Evolutionary conservation across 2,329 filamentous ascomycete species (phyloP).

Genomic region (Sordariomycetes sp.): DNA sequence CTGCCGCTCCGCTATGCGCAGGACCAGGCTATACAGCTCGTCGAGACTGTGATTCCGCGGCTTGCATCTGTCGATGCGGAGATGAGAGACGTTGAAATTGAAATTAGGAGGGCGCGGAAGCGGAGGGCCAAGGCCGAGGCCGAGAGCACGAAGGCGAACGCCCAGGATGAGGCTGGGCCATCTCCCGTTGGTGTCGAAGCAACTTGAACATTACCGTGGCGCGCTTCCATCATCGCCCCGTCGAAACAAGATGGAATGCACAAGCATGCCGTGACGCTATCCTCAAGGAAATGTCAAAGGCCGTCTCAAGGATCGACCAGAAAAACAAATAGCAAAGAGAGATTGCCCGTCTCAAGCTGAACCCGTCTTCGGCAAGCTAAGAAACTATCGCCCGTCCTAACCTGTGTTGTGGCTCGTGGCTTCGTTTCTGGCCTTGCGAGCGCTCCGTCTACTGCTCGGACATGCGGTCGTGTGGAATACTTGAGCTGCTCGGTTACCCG

Average conservation of each 20-base stretch:
- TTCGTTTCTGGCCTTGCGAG: neutral
- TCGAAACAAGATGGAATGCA: too few relatives aligned
- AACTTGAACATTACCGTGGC: neutral
- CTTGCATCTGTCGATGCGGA: slow-evolving; percentile 43
- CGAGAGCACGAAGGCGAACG: slow-evolving; percentile 15
- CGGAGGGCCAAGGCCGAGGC: slow-evolving; percentile 33
- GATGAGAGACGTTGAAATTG: slow-evolving; percentile 54
- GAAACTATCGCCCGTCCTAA: too few relatives aligned
- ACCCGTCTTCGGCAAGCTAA: too few relatives aligned
- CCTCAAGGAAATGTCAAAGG: too few relatives aligned
- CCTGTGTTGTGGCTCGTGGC: neutral
- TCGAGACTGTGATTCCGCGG: slow-evolving; percentile 43
- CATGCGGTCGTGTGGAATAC: neutral
- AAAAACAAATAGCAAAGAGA: too few relatives aligned
- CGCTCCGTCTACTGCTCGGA: neutral
- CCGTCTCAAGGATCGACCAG: too few relatives aligned
- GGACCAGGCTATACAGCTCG: slow-evolving; percentile 35
- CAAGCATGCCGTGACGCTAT: too few relatives aligned
- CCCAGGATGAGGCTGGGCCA: neutral
- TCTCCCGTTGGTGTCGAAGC: neutral
- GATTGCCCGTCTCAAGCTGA: too few relatives aligned
- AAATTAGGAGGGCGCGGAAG: slow-evolving; percentile 50
- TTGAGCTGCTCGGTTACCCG: neutral
- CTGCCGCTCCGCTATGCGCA: slow-evolving; percentile 44
- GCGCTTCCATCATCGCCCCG: neutral